Evolutionary conservation across 1,139 yeast species (phyloP).

Genomic region (Pichia sp.): DNA sequence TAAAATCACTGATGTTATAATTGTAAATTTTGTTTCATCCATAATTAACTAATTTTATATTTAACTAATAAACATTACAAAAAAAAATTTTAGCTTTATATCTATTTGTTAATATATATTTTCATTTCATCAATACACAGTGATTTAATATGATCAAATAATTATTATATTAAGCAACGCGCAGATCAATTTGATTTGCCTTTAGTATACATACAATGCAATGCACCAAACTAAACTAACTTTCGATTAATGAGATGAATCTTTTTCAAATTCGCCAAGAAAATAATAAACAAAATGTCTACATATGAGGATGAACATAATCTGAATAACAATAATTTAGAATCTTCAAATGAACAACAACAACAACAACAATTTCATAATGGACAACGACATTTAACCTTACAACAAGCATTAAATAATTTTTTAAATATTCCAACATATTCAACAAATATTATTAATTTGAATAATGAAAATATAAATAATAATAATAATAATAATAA

Average conservation of each 20-base stretch:
- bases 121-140: too few relatives aligned
- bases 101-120: too few relatives aligned
- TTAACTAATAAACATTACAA: too few relatives aligned
- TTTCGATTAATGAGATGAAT: neutral
- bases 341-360: neutral
- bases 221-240: too few relatives aligned
- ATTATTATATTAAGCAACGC: too few relatives aligned
- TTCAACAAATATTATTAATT: neutral
- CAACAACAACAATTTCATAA: neutral
- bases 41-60: neutral
- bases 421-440: slow-evolving; percentile 16
- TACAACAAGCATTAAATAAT: slow-evolving; percentile 20
- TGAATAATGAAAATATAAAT: neutral
- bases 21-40: slow-evolving; percentile 12
- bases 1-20: slow-evolving; percentile 1
- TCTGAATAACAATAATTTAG: neutral
- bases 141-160: too few relatives aligned
- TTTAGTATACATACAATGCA: too few relatives aligned
- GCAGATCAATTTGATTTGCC: too few relatives aligned
- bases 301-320: slow-evolving; percentile 20
- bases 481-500: neutral
- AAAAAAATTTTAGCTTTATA: too few relatives aligned
- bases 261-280: neutral
- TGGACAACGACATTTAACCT: slow-evolving; percentile 15
- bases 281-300: slow-evolving; percentile 13